Base-by-base conservation (phyloP, 2,329 filamentous ascomycete species). In the Diplodia intermedia region DNA sequence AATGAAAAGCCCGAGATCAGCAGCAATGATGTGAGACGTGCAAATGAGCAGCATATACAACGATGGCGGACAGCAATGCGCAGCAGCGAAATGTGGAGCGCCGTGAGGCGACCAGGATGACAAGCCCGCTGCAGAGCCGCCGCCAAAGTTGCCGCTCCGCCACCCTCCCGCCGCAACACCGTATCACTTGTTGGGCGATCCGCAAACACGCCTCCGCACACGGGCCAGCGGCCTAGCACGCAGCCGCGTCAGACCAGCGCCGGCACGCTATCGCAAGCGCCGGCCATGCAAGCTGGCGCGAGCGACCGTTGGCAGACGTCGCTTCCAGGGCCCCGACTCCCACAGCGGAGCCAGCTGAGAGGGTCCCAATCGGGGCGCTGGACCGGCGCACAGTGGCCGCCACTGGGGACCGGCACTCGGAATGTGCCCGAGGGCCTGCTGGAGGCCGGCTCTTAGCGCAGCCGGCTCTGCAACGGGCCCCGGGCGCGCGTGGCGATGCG, bases 401-500 rank as follows among this genome's bases (percentile, higher is more conserved):
- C 15, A 38, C 54, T 5, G 18, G 12, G 14, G 54, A 33, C 26
- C 18, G 26, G 54, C 36, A 14, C 31, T 55, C 53, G 53, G 53
- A 36, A 4, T 20, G 31, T 29, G n/a, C 26, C 53, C 53, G 53
- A 33, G 31, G 31, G 31, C 31, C 8, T 33, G 7, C 31, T 20
- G 18, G n/a, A 60, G 55, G 29, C 36, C 55, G 40, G 26, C 26
- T 26, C 57, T 47, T 47, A 31, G 56, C 23, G 57, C 57, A 29
- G n/a, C 18, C 43, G 6, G 23, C 26, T 23, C 40, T 62, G 57
- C 57, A 62, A 33, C 40, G 40, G 54, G 18, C 53, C 53, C 53
- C 31, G 53, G 29, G 53, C 36, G 55, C 36, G 55, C 18, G 55
- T 62, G 57, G 57, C 57, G 11, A 62, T 50, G 55, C 12, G 11